Evolutionary conservation across 108 stramenopile genomes (phyloP).

Genomic region (Parietichytrium sp.): DNA sequence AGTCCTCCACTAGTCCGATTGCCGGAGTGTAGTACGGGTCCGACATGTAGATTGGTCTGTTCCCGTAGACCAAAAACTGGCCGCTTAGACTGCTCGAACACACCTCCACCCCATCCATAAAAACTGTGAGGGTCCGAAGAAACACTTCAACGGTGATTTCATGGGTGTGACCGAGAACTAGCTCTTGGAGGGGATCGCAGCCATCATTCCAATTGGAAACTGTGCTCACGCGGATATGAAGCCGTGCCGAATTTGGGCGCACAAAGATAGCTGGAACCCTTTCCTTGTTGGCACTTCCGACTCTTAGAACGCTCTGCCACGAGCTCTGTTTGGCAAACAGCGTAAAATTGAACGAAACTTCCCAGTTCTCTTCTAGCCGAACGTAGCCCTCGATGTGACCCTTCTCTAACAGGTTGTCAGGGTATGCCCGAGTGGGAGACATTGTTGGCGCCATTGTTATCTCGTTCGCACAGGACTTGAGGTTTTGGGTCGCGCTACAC

Average conservation of each 20-base stretch:
- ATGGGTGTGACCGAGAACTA: not conserved
- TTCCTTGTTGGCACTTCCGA: not conserved
- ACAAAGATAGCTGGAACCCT: not conserved
- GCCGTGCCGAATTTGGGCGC: not conserved
- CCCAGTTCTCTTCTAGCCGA: not conserved
- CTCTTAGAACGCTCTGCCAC: not conserved
- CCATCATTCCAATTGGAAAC: not conserved
- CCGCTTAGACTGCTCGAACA: not conserved
- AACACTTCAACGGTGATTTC: not conserved
- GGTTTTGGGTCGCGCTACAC: not conserved
- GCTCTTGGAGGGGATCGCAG: not conserved
- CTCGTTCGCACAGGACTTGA: not conserved
- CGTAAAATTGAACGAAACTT: not conserved
- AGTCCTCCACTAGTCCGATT: not conserved
- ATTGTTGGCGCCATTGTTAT: not conserved
- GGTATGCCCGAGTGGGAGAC: not conserved
- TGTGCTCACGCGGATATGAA: constrained; percentile 1
- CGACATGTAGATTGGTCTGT: not conserved
- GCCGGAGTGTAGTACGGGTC: not conserved
- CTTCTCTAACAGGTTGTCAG: not conserved
- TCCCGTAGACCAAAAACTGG: not conserved
- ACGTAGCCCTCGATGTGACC: not conserved
- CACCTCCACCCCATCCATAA: not conserved
- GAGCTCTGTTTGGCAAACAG: not conserved
- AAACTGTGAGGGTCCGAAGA: not conserved